Evolutionary conservation across 768 basidiomycete species (phyloP), one percentile per base, ranked within the genome.

Genomic region (Chalciporus sphaerocephalus): DNA sequence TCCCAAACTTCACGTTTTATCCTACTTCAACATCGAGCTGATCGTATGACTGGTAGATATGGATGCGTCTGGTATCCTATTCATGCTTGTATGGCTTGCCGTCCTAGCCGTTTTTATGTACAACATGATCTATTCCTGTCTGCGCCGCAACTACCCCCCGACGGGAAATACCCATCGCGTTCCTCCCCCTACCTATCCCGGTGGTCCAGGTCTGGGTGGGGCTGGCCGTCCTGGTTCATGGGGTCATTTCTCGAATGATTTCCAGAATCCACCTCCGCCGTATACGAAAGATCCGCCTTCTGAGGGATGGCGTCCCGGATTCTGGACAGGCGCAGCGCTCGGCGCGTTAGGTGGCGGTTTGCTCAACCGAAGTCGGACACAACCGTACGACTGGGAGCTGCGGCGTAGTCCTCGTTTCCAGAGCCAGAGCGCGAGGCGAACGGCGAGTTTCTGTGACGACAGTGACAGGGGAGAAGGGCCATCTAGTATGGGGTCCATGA

Each of bases 291-390:
- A 69, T 25, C 62, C 64, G 2, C 51, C 64, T 18, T 21, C 62
- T 37, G 61, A 58, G 20, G 66, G 65, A 44, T 82, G 80, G 79
- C 64, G 69, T 33, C 84, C 87, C 10, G 91, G 91, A 3, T 93
- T 95, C 61, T 93, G 84, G 87, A 84, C 87, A 2, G 92, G 92
- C 3, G 80, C 87, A 6, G 78, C 80, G 1, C 56, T 86, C 1
- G 93, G 90, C 6, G 85, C 83, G 20, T 61, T 87, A 2, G 85
- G 82, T 2, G 76, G 80, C 21, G 78, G 78, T 50, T 55, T 81
- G 2, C 69, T 74, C 65, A 83, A 75, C 57, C 65, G 64, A 34
- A 55, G 55, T 22, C 57, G 62, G 58, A 62, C 58, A 6, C 45
- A 45, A 15, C 56, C 52, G 37, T 85, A 77, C 53, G 82, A 83